Percentiles rank a stretch among this genome's conserved stretches.
Evolutionary conservation across 1,139 yeast species (phyloP).

Genomic region (Yamadazyma oceani): DNA sequence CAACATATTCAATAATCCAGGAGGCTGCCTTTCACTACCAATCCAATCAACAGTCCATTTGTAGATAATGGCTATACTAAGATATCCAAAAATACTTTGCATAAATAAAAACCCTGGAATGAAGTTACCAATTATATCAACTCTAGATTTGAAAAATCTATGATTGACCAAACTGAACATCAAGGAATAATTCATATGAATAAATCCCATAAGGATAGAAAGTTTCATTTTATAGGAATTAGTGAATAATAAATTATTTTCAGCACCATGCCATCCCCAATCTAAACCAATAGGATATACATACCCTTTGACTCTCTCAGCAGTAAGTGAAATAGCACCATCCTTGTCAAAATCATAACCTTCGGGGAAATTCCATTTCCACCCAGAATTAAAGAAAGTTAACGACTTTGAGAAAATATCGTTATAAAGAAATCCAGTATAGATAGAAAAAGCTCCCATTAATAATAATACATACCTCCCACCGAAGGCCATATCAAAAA

Average conservation of each 20-base stretch:
- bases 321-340: constrained; percentile 51
- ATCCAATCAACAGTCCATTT: constrained; percentile 97
- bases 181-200: constrained; percentile 91
- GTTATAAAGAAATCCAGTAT: constrained; percentile 90
- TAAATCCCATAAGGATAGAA: constrained; percentile 90
- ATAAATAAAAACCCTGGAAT: constrained; percentile 91
- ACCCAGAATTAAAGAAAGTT: constrained; percentile 82
- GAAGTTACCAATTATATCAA: constrained; percentile 90
- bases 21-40: constrained; percentile 72
- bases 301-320: constrained; percentile 51
- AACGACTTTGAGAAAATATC: constrained; percentile 89
- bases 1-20: constrained; percentile 90
- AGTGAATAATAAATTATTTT: constrained; percentile 83
- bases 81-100: constrained; percentile 95
- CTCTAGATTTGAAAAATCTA: constrained; percentile 65
- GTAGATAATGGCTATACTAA: constrained; percentile 79
- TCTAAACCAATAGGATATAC: constrained; percentile 84
- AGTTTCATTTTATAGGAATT: constrained; percentile 96
- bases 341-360: constrained; percentile 60
- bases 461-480: constrained; percentile 87
- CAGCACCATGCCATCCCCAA: constrained; percentile 97
- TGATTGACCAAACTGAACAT: constrained; percentile 83
- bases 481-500: constrained; percentile 91
- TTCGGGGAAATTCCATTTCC: constrained; percentile 79
- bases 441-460: constrained; percentile 93